Percentiles rank a stretch among this genome's conserved stretches.
phyloP scores from a whole-genome alignment of 2,329 filamentous ascomycete genomes.

The Colletotrichum tamarilloi region DNA sequence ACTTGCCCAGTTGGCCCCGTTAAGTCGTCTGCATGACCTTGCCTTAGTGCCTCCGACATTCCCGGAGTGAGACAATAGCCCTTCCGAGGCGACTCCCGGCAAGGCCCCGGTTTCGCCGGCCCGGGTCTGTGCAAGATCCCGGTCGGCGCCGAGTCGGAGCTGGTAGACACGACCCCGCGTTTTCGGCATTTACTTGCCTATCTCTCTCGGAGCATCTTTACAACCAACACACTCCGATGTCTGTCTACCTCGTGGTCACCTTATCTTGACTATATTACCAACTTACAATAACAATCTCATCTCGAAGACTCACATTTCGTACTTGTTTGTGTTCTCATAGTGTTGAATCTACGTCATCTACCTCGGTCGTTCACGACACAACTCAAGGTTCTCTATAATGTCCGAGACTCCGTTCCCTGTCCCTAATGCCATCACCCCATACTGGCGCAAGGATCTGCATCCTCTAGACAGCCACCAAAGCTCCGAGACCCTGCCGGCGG shows the following conservation, averaged over 20 bases:
- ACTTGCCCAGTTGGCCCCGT: not conserved
- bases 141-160: constrained; percentile 26
- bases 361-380: not conserved
- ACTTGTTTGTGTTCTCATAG: not conserved
- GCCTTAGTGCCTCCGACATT: not conserved
- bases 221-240: not conserved
- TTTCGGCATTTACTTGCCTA: not conserved
- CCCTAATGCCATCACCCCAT: constrained; percentile 15
- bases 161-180: constrained; percentile 13
- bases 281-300: not conserved
- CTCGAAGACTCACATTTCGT: not conserved
- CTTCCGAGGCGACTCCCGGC: not conserved
- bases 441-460: constrained; percentile 28
- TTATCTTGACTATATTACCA: not conserved
- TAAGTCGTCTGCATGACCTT: not conserved
- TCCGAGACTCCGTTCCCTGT: constrained; percentile 13
- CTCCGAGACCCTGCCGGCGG: constrained; percentile 21
- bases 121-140: not conserved
- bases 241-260: not conserved
- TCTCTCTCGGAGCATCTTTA: not conserved
- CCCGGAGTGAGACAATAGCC: not conserved
- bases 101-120: constrained; percentile 1
- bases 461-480: constrained; percentile 33
- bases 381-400: not conserved
- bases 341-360: not conserved